Evolutionary conservation across 306 rosid genomes (phyloP).

Genomic region (Sechiopsis laciniata): DNA sequence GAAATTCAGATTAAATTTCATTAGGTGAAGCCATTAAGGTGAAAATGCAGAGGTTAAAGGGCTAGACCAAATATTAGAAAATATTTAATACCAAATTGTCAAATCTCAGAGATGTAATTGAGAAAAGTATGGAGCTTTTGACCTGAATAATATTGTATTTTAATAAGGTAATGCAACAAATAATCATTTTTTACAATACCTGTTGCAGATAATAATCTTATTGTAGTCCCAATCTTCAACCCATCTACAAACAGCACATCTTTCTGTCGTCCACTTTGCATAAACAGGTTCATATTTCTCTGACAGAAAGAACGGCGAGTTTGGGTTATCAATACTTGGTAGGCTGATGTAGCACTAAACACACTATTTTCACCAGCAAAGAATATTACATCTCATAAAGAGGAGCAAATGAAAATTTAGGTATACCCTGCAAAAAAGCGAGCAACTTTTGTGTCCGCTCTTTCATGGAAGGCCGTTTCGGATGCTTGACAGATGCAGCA

Average conservation of each 20-base stretch:
- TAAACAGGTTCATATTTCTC: conserved; percentile 91
- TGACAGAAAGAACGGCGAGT: conserved; percentile 33
- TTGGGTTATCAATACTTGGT: conserved; percentile 20
- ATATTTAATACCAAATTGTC: conserved; percentile 7
- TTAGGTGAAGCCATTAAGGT: no score
- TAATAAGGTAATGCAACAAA: conserved; percentile 9
- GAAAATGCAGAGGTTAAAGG: neutral
- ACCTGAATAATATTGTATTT: conserved; percentile 1
- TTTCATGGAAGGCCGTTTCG: conserved; percentile 76
- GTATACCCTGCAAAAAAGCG: conserved; percentile 77
- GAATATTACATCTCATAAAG: conserved; percentile 15
- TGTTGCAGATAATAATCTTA: conserved; percentile 93
- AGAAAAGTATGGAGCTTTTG: neutral
- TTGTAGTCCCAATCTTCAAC: conserved; percentile 99
- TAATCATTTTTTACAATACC: conserved; percentile 38
- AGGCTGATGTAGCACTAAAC: conserved; percentile 6
- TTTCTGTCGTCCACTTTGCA: conserved; percentile 99
- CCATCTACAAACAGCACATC: conserved; percentile 99
- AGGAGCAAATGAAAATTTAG: conserved; percentile 12
- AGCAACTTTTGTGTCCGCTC: conserved; percentile 88
- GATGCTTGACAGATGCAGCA: conserved; percentile 58
- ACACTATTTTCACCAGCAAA: neutral
- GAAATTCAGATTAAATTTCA: no score
- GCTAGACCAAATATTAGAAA: conserved; percentile 4
- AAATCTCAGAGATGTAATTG: neutral